These are phyloP conservation scores for Arabis alpina DNA, from an alignment of 345 rosid species.

Conservation along the genomic window DNA sequence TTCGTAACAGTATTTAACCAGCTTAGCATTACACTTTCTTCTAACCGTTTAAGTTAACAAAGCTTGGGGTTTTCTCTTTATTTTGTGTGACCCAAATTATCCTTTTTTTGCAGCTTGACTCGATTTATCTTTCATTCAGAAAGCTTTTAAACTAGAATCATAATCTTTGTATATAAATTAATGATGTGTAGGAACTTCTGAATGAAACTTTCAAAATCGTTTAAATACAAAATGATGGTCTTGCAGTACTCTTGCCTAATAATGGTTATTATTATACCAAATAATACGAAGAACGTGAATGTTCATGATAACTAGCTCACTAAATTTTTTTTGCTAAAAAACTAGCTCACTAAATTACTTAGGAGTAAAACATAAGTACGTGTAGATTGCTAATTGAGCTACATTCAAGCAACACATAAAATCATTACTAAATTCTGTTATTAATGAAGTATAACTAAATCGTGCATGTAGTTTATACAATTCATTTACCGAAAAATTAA, in stretches of 20 bases:
- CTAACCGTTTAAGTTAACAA: too few species aligned
- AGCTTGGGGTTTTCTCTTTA: too few species aligned
- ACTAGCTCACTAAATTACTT: constrained; percentile 22
- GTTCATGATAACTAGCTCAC: constrained; percentile 18
- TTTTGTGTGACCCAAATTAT: too few species aligned
- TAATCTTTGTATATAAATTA: not conserved
- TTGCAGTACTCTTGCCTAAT: not conserved
- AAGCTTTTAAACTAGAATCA: too few species aligned
- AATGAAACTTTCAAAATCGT: not conserved
- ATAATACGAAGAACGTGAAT: constrained; percentile 4
- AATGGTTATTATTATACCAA: constrained; percentile 13
- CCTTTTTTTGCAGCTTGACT: too few species aligned
- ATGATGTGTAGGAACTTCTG: not conserved
- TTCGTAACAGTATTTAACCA: too few species aligned
- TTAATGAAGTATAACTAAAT: constrained; percentile 4
- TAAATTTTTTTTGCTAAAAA: too few species aligned
- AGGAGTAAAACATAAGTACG: constrained; percentile 40
- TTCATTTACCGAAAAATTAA: not conserved
- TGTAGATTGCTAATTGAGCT: constrained; percentile 37
- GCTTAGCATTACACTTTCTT: too few species aligned
- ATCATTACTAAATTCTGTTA: constrained; percentile 22
- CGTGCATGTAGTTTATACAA: not conserved
- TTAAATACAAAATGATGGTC: constrained; percentile 1
- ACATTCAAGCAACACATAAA: constrained; percentile 25
- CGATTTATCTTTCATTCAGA: too few species aligned